These are phyloP conservation scores for Phytophthora capsici DNA, from an alignment of 352 stramenopile genomes.

Conservation along the genomic window DNA sequence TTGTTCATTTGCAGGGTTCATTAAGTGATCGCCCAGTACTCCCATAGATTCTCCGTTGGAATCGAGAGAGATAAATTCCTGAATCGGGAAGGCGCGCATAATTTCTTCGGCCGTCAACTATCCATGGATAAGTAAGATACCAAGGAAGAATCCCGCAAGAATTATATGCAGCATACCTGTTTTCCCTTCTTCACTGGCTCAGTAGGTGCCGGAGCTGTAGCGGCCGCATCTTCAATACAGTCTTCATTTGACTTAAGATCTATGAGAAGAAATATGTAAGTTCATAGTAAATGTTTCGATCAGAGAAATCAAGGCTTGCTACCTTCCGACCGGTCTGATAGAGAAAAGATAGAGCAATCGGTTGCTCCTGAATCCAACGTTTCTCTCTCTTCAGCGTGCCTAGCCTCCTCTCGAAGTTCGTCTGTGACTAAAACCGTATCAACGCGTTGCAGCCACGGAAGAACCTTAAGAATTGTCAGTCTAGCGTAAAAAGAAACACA, in stretches of 20 bases:
- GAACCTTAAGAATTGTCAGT: slow-evolving; percentile 38
- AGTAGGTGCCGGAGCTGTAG: neutral
- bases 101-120: slow-evolving; percentile 65
- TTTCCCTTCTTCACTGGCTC: slow-evolving; percentile 20
- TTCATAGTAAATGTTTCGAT: neutral
- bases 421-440: slow-evolving; percentile 55
- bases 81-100: slow-evolving; percentile 71
- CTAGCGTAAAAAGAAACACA: slow-evolving; percentile 10
- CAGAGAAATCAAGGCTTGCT: neutral
- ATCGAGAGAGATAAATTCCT: slow-evolving; percentile 71
- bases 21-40: neutral
- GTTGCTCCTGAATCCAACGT: slow-evolving; percentile 43
- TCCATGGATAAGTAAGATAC: neutral
- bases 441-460: slow-evolving; percentile 62
- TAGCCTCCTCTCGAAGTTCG: slow-evolving; percentile 49
- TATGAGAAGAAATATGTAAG: neutral
- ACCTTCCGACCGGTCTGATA: slow-evolving; percentile 27
- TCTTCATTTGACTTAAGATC: slow-evolving; percentile 1
- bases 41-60: neutral
- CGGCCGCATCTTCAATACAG: neutral
- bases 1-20: neutral
- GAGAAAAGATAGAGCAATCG: slow-evolving; percentile 35
- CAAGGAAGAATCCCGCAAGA: neutral
- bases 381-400: slow-evolving; percentile 43
- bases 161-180: slow-evolving; percentile 19